These are phyloP conservation scores for Ceratobasidium sp. DNA, from an alignment of 1,284 basidiomycete genomes.

Conservation along the genomic window DNA sequence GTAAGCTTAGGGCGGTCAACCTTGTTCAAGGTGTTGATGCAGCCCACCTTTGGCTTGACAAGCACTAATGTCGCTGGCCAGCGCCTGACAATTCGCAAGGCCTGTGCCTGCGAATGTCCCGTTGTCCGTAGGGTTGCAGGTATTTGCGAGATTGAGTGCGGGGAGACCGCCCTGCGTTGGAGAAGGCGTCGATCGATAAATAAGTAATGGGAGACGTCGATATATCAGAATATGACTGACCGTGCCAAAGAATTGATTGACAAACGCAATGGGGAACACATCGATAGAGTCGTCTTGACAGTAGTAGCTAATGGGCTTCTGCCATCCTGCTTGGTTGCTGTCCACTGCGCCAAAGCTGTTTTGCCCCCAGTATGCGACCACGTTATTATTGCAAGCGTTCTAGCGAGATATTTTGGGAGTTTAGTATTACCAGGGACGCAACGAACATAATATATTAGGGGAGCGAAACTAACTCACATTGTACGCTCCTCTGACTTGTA, in stretches of 20 bases:
- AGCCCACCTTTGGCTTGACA: constrained; percentile 67
- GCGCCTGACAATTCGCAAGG: constrained; percentile 64
- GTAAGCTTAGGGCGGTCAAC: not conserved
- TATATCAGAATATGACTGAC: constrained; percentile 9
- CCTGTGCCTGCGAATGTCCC: constrained; percentile 69
- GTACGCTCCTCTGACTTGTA: constrained; percentile 25
- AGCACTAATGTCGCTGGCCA: constrained; percentile 67
- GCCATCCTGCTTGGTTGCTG: constrained; percentile 58
- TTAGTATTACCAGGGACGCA: not conserved
- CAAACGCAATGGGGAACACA: constrained; percentile 64
- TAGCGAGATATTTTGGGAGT: not conserved
- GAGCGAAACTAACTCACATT: constrained; percentile 17
- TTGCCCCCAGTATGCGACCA: constrained; percentile 71
- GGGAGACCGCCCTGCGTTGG: constrained; percentile 63
- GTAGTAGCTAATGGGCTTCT: constrained; percentile 69
- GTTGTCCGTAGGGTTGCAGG: constrained; percentile 50
- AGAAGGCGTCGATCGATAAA: constrained; percentile 7
- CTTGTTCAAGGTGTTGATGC: not conserved
- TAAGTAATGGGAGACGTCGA: not conserved
- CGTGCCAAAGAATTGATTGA: constrained; percentile 72
- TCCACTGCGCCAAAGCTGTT: constrained; percentile 72
- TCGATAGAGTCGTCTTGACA: constrained; percentile 72
- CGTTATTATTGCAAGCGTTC: constrained; percentile 48
- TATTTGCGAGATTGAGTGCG: constrained; percentile 72
- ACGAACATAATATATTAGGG: not conserved